Evolutionary conservation across 805 yeast species (phyloP).

Genomic region (fission yeast (Schizosaccharomyces pombe)): ASM294v3 CU329670.1:5493501-5494000

Average conservation of each 20-base stretch:
- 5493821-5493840: slow-evolving; percentile 29
- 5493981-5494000: slow-evolving; percentile 56
- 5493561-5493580: slow-evolving; percentile 42
- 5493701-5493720: slow-evolving; percentile 29
- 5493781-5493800: slow-evolving; percentile 34
- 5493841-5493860: slow-evolving; percentile 35
- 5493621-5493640: slow-evolving; percentile 44
- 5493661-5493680: slow-evolving; percentile 29
- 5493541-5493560: slow-evolving; percentile 30
- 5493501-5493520: slow-evolving; percentile 41
- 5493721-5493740: slow-evolving; percentile 26
- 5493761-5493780: slow-evolving; percentile 39
- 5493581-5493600: slow-evolving; percentile 55
- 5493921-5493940: slow-evolving; percentile 35
- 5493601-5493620: slow-evolving; percentile 41
- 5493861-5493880: slow-evolving; percentile 37
- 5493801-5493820: slow-evolving; percentile 38
- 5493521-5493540: slow-evolving; percentile 41
- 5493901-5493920: slow-evolving; percentile 26
- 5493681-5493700: slow-evolving; percentile 30
- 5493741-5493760: slow-evolving; percentile 43
- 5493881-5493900: slow-evolving; percentile 37
- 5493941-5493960: slow-evolving; percentile 48
- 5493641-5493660: slow-evolving; percentile 36
- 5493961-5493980: slow-evolving; percentile 48